Evolutionary conservation across 352 stramenopile genomes (phyloP).

Genomic region (Plasmopara viticola): DNA sequence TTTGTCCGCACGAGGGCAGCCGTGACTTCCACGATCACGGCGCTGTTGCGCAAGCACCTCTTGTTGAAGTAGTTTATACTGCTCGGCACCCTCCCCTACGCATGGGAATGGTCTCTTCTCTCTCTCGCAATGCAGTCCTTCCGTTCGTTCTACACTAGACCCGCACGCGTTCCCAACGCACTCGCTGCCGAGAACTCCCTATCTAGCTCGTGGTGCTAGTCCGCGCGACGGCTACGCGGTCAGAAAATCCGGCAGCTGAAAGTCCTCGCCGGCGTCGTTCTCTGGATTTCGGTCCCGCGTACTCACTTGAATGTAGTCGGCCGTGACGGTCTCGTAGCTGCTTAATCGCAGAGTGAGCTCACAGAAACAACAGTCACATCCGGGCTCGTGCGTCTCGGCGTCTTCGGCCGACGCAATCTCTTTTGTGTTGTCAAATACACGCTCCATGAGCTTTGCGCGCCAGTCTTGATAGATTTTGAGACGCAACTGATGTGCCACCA

Average conservation of each 20-base stretch:
- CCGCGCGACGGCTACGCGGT: constrained; percentile 21
- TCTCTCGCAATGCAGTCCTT: constrained; percentile 30
- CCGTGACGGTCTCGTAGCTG: constrained; percentile 51
- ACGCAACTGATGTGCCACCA: constrained; percentile 67
- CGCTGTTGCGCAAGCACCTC: constrained; percentile 17
- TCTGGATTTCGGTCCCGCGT: constrained; percentile 44
- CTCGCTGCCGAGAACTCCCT: constrained; percentile 34
- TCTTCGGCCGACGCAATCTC: constrained; percentile 33
- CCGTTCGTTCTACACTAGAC: constrained; percentile 36
- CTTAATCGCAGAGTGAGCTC: constrained; percentile 41
- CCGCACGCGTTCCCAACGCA: constrained; percentile 15
- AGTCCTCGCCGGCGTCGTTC: constrained; percentile 39
- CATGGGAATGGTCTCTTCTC: constrained; percentile 15
- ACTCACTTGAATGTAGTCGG: constrained; percentile 52
- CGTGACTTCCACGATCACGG: constrained; percentile 27
- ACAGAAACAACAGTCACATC: constrained; percentile 51
- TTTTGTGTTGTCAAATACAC: constrained; percentile 49
- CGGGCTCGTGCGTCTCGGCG: constrained; percentile 29
- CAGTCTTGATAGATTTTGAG: constrained; percentile 81
- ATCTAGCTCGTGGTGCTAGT: constrained; percentile 25
- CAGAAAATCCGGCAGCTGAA: constrained; percentile 53
- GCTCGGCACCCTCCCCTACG: constrained; percentile 24
- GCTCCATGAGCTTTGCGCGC: constrained; percentile 65
- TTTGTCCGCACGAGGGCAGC: constrained; percentile 12
- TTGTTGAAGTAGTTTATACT: constrained; percentile 38